Conservation (phyloP, 306 rosid species). For the Dicorynia guianensis region DNA sequence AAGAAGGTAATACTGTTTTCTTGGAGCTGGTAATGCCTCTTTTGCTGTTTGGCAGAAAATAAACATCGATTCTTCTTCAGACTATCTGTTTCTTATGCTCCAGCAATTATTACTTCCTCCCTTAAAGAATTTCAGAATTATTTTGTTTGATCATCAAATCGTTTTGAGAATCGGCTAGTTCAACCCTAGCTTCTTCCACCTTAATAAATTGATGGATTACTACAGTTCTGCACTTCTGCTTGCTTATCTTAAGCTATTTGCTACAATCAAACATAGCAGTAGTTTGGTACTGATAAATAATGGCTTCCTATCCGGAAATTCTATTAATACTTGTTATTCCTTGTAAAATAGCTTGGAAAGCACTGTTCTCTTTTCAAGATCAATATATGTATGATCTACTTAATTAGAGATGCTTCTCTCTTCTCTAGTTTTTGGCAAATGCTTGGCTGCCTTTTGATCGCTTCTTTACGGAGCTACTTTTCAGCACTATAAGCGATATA, state of each 20-base stretch:
- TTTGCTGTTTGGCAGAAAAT: background rate
- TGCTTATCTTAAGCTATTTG: conserved; percentile 5
- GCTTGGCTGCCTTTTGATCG: background rate
- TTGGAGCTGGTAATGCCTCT: background rate
- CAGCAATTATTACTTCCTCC: background rate
- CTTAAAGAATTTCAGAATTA: background rate
- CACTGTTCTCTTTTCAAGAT: background rate
- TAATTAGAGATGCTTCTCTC: background rate
- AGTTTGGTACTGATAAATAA: background rate
- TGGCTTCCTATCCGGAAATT: background rate
- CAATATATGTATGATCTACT: background rate
- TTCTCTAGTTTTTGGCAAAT: background rate
- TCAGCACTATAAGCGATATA: too few relatives aligned
- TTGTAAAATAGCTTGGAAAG: background rate
- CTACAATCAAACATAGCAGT: background rate
- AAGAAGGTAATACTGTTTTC: background rate
- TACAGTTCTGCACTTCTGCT: background rate
- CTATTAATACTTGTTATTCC: too few relatives aligned
- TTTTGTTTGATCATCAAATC: background rate
- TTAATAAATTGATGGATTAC: background rate
- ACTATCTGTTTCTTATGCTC: too few relatives aligned
- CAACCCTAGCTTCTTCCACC: conserved; percentile 3
- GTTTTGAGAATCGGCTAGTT: background rate
- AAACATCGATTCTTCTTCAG: background rate
- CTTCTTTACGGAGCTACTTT: too few relatives aligned